phyloP scores from a whole-genome alignment of 2,329 filamentous ascomycete genomes.

The Paraconiothyrium brasiliense region DNA sequence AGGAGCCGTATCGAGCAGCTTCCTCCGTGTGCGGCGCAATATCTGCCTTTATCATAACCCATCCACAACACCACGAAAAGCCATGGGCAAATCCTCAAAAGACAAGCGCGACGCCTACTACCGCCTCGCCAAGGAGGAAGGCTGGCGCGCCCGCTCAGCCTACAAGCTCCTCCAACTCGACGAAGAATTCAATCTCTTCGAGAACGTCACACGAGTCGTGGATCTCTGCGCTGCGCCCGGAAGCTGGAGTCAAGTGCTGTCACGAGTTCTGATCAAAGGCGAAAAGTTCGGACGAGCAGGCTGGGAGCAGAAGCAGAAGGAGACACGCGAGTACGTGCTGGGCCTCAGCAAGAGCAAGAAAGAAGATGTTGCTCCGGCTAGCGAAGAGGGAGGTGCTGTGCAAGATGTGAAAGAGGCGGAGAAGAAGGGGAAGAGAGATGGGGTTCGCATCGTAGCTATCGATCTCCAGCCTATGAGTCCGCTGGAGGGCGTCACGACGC shows the following conservation, averaged over 20 bases:
- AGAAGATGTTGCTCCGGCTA: conserved; percentile 7
- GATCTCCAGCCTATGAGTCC: conserved; percentile 96
- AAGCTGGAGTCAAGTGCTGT: conserved; percentile 97
- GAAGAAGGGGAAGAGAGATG: conserved; percentile 60
- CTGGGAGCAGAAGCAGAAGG: conserved; percentile 85
- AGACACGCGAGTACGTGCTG: conserved; percentile 70
- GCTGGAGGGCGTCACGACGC: conserved; percentile 87
- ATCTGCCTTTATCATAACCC: not conserved
- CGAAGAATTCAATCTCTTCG: conserved; percentile 94
- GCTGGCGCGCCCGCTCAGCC: conserved; percentile 94
- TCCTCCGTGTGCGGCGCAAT: not conserved
- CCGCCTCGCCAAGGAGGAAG: conserved; percentile 96
- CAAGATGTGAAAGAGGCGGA: conserved; percentile 21
- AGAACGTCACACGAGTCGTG: conserved; percentile 88
- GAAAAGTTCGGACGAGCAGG: conserved; percentile 87
- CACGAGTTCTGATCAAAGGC: conserved; percentile 89
- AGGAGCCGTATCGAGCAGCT: not conserved
- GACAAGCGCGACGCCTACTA: conserved; percentile 99
- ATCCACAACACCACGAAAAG: not conserved
- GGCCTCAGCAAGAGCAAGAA: conserved; percentile 22
- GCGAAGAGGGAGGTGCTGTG: conserved; percentile 15
- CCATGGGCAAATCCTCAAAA: conserved; percentile 96
- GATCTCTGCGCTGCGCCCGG: conserved; percentile 96
- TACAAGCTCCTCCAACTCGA: conserved; percentile 98
- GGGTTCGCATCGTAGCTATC: conserved; percentile 94